Evolutionary conservation across 139 green algal genomes (phyloP), one percentile per base, ranked within the genome.

Genomic region (Chlorella sp.): DNA sequence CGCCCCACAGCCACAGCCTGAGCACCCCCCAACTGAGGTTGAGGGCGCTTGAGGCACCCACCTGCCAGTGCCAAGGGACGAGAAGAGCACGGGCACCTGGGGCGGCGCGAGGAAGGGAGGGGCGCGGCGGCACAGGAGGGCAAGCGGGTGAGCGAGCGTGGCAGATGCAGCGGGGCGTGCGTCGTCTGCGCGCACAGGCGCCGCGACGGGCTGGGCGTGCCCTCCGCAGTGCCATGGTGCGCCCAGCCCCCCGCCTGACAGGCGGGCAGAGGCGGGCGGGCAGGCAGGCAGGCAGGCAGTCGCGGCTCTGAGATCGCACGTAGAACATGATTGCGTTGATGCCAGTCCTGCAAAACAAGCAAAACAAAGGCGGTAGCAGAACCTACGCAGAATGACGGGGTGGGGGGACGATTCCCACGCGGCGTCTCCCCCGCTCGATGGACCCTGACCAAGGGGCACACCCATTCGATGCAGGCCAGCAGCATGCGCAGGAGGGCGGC

Each of bases 301-400:
- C n/a, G n/a, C n/a, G n/a, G n/a, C n/a, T n/a, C n/a, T n/a, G 29
- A 66, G 59, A 38, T 29, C 19, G 23, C n/a, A n/a, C 51, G 64
- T 88, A 90, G 69, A 90, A 90, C 29, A 90, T 82, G 51, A 89
- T 82, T 46, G 83, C 72, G 77, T 90, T 90, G 74, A 89, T 87
- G n/a, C 83, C 83, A 2, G 64, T 72, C 21, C 45, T 61, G 66
- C 2, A 55, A 55, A 17, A 55, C 14, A 14, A 27, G 46, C 14
- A 55, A 27, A 17, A 55, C 46, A 55, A 55, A 55, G 46, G 14
- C 17, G 46, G 46, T 55, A n/a, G n/a, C n/a, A n/a, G n/a, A n/a
- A n/a, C n/a, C n/a, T n/a, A n/a, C n/a, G n/a, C n/a, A n/a, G n/a
- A n/a, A n/a, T n/a, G n/a, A n/a, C n/a, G n/a, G n/a, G n/a, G n/a